A percentile compares a stretch with the other conserved stretches of the same genome.
phyloP scores from a whole-genome alignment of 129 eudicot genomes.

The Erigeron canadensis region DNA sequence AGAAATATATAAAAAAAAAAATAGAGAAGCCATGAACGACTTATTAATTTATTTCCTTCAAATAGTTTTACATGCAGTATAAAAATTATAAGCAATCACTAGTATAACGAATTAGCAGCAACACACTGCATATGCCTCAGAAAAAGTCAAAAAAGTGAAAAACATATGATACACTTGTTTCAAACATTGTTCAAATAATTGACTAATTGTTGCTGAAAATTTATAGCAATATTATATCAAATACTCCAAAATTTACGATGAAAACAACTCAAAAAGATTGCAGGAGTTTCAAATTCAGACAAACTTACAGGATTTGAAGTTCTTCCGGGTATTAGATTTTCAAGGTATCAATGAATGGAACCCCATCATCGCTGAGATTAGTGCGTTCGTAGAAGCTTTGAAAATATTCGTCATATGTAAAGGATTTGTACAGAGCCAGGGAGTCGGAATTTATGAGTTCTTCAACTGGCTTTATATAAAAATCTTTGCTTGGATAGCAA shows the following conservation, averaged over 20 bases:
- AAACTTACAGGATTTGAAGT: constrained; percentile 23
- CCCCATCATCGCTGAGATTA: constrained; percentile 31
- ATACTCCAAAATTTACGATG: constrained; percentile 3
- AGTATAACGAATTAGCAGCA: not conserved
- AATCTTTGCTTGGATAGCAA: constrained; percentile 33
- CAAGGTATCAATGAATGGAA: constrained; percentile 40
- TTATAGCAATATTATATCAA: not conserved
- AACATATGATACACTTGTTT: not conserved
- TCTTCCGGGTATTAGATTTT: constrained; percentile 17
- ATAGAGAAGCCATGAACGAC: not conserved
- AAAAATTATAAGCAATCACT: not conserved
- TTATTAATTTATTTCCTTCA: not conserved
- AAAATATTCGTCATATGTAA: constrained; percentile 27
- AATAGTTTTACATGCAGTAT: constrained; percentile 4
- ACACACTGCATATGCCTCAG: not conserved
- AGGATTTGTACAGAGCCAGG: constrained; percentile 27
- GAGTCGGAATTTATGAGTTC: constrained; percentile 25
- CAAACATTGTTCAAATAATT: not conserved
- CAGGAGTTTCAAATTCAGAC: constrained; percentile 4
- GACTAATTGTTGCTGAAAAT: constrained; percentile 6
- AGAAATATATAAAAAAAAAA: no score
- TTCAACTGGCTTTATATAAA: constrained; percentile 29
- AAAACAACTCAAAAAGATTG: not conserved
- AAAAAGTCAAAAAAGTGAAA: not conserved
- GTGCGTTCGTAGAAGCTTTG: constrained; percentile 31